Percentiles rank a stretch among this genome's conserved stretches.
Conservation (phyloP, 805 yeast genomes). For the Blastobotrys attinorum region DNA sequence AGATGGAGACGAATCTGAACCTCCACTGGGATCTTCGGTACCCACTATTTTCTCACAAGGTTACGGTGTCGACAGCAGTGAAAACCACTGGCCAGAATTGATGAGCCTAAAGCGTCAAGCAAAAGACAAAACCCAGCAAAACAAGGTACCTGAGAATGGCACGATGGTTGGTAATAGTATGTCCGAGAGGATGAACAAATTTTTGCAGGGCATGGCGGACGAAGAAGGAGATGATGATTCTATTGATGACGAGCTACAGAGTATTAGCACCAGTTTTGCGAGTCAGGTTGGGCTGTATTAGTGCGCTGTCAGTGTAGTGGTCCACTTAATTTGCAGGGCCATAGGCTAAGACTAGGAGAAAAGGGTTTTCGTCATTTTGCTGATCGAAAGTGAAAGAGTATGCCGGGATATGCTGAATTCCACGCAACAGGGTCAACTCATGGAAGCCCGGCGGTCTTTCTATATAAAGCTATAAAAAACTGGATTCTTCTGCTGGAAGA, state of each 20-base stretch:
- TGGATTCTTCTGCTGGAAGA: no score
- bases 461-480: no score
- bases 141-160: neutral
- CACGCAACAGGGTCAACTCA: no score
- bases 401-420: no score
- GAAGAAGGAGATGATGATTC: slow-evolving; percentile 23
- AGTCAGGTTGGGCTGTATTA: slow-evolving; percentile 18
- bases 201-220: slow-evolving; percentile 10
- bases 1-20: slow-evolving; percentile 6
- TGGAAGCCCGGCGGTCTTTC: no score
- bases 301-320: no score
- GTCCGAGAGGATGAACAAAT: slow-evolving; percentile 19
- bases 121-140: slow-evolving; percentile 1
- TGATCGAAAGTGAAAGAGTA: no score
- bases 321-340: no score
- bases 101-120: neutral
- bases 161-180: slow-evolving; percentile 15
- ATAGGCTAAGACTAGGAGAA: neutral
- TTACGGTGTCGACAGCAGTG: slow-evolving; percentile 4
- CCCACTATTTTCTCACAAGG: slow-evolving; percentile 11
- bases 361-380: neutral
- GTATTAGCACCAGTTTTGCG: slow-evolving; percentile 18
- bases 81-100: slow-evolving; percentile 3
- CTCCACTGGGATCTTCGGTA: slow-evolving; percentile 14
- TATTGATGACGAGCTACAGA: slow-evolving; percentile 21